These are phyloP conservation scores for Suhomyces guaymorum DNA, from an alignment of 1,139 yeast genomes.

Conservation along the genomic window DNA sequence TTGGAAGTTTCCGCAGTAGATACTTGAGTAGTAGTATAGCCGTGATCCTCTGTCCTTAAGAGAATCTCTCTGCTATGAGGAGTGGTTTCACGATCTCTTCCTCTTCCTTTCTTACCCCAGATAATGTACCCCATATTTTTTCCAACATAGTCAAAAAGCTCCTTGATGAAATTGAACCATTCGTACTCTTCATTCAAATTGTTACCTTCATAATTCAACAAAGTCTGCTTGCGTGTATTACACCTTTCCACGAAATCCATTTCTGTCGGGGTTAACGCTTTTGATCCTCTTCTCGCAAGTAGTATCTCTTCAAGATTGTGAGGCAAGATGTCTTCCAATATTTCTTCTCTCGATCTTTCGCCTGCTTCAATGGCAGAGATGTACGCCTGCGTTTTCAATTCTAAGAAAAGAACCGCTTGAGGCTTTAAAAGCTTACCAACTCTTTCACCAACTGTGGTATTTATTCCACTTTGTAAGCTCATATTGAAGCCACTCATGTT, in stretches of 20 bases:
- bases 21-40: background rate
- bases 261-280: slow-evolving; percentile 64
- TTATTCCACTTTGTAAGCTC: slow-evolving; percentile 41
- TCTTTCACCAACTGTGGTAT: slow-evolving; percentile 42
- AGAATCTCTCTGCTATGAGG: slow-evolving; percentile 33
- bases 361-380: slow-evolving; percentile 83
- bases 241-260: slow-evolving; percentile 71
- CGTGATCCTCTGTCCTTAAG: slow-evolving; percentile 2
- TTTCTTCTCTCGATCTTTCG: slow-evolving; percentile 65
- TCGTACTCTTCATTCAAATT: slow-evolving; percentile 62
- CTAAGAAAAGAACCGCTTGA: slow-evolving; percentile 77
- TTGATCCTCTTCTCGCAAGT: slow-evolving; percentile 44
- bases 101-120: slow-evolving; percentile 64
- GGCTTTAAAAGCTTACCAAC: slow-evolving; percentile 70
- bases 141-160: slow-evolving; percentile 73
- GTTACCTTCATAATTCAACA: slow-evolving; percentile 47
- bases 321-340: slow-evolving; percentile 78
- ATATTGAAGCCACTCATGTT: slow-evolving; percentile 37
- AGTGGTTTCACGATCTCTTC: slow-evolving; percentile 18
- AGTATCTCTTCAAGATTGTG: slow-evolving; percentile 58
- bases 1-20: slow-evolving; percentile 1
- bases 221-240: slow-evolving; percentile 61
- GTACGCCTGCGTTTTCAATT: slow-evolving; percentile 91
- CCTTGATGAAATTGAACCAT: slow-evolving; percentile 73
- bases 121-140: slow-evolving; percentile 71